Percentiles rank a stretch among this genome's conserved stretches.
Evolutionary conservation across 2,329 filamentous ascomycete species (phyloP).

Genomic region (Xylaria sp.): DNA sequence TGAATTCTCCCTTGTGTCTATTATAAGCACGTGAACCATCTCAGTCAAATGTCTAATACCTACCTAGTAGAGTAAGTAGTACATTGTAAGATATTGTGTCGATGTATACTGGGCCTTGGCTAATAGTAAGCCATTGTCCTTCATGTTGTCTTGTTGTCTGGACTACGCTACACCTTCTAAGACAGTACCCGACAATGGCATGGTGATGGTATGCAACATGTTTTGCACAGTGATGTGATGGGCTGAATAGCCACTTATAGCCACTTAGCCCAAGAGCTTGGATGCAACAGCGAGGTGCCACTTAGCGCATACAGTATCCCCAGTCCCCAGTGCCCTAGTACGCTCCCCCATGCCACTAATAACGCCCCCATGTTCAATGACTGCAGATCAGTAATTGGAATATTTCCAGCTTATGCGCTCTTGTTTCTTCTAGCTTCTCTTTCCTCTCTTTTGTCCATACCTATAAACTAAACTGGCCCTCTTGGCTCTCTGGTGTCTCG

Average conservation of each 20-base stretch:
- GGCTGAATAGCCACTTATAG: not conserved
- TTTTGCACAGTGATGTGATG: not conserved
- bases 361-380: not conserved
- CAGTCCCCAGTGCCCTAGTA: not conserved
- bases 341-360: not conserved
- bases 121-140: not conserved
- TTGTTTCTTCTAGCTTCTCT: slow-evolving; percentile 7
- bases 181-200: not conserved
- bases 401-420: slow-evolving; percentile 22
- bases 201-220: not conserved
- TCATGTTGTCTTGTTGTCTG: not conserved
- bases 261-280: not conserved
- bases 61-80: no score
- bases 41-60: no score
- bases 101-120: not conserved
- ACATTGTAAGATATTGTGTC: not conserved
- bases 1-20: no score
- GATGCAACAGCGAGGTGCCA: slow-evolving; percentile 1
- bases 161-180: not conserved
- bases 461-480: slow-evolving; percentile 4
- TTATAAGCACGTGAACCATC: no score
- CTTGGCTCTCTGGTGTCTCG: slow-evolving; percentile 2
- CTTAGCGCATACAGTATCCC: slow-evolving; percentile 6
- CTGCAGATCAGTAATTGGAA: slow-evolving; percentile 32
- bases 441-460: slow-evolving; percentile 6